Base-by-base conservation (phyloP, 139 green algal species). In the Coelastrella sp. region DNA sequence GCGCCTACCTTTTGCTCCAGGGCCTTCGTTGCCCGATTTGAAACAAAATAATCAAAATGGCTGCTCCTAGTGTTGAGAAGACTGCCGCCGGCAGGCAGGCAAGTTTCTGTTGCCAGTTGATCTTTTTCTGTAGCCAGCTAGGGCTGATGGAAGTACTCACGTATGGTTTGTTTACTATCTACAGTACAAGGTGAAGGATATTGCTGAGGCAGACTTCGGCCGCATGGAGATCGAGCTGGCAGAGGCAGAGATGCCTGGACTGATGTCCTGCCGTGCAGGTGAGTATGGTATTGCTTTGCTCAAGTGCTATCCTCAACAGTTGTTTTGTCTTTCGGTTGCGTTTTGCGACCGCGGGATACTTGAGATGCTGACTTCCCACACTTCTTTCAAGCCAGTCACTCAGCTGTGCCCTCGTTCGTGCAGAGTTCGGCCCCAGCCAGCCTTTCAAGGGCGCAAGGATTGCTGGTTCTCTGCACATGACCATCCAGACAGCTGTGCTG, bases 401-500 rank as follows among this genome's bases (percentile, higher is more conserved):
- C 16, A 71, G 23, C 95, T 99, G 80, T 99, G 99, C 93, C 95
- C 97, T 6, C 99, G 13, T 96, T 95, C 94, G 98, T 85, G 93
- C 90, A 11, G 98, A 99, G 96, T 99, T 99, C 88, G 98, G 88
- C 60, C 77, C 77, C 32, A 61, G 66, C 22, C 80, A 91, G 88
- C 80, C 80, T 73, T 91, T 91, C 88, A 91, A 91, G 88, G 98
- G 97, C 66, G 95, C 96, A 77, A 94, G 96, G 88, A 99, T 99
- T 92, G 95, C 97, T 54, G 98, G 98, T 83, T 99, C 97, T 16
- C 95, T 99, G 84, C 98, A 99, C 96, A 99, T 99, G 98, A 99
- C 98, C 83, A 98, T 99, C 89, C 98, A 99, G 96, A 99, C 98
- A 4, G 98, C 98, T 5, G 98, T 99, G 78, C 96, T 99, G 58